Percentiles rank a stretch among this genome's conserved stretches.
Conservation (phyloP, 2,329 filamentous ascomycete species). For the Fusarium sp. region DNA sequence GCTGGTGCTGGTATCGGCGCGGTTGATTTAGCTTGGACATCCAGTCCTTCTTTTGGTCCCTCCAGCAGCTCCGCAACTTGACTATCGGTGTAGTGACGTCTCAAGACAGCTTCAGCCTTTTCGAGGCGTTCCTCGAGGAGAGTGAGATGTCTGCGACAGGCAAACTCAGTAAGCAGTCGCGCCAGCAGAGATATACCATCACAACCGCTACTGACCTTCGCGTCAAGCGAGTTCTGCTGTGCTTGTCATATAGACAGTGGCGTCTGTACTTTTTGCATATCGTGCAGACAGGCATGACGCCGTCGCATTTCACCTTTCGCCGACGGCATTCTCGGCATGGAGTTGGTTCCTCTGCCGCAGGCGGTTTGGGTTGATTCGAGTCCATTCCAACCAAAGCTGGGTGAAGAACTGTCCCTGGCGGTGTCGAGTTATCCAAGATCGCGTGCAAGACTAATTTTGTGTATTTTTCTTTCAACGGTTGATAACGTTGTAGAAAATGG, state of each 20-base stretch:
- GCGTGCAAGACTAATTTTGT: too few species aligned
- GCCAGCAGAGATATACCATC: too few species aligned
- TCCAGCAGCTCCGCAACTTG: constrained; percentile 33
- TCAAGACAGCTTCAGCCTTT: constrained; percentile 33
- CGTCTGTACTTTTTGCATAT: constrained; percentile 29
- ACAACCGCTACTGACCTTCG: constrained; percentile 12
- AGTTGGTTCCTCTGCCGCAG: constrained; percentile 21
- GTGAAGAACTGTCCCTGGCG: too few species aligned
- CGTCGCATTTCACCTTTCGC: constrained; percentile 31
- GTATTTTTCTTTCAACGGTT: too few species aligned
- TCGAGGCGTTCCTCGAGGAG: constrained; percentile 35
- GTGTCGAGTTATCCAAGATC: too few species aligned
- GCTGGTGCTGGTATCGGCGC: constrained; percentile 4
- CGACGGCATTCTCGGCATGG: constrained; percentile 33
- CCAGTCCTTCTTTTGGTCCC: constrained; percentile 17
- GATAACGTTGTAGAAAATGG: too few species aligned
- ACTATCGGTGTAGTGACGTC: constrained; percentile 28
- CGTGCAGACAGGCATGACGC: constrained; percentile 30
- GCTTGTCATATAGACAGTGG: constrained; percentile 31
- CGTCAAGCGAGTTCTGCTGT: constrained; percentile 27
- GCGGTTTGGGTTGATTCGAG: neutral
- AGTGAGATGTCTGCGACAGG: constrained; percentile 25
- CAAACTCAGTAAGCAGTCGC: constrained; percentile 6
- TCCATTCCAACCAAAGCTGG: constrained; percentile 6
- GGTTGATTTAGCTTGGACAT: constrained; percentile 1